phyloP scores from a whole-genome alignment of 345 rosid genomes.

The Punica granatum region DNA sequence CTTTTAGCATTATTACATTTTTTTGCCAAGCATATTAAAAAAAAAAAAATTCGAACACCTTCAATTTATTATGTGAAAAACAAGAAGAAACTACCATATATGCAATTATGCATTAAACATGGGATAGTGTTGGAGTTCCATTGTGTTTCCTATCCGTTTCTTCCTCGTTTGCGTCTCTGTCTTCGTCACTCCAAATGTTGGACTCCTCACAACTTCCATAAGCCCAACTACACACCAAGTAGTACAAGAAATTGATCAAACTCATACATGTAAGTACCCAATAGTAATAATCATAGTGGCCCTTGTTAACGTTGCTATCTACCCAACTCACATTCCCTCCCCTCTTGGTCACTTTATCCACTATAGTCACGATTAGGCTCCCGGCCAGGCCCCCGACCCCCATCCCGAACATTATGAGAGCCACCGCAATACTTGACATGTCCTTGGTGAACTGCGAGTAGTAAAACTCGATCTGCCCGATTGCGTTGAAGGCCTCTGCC shows the following conservation, averaged over 20 bases:
- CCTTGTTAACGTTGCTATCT: constrained; percentile 15
- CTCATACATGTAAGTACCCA: constrained; percentile 10
- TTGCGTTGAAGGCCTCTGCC: constrained; percentile 15
- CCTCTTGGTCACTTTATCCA: constrained; percentile 5
- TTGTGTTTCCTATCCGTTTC: neutral
- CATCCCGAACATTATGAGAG: constrained; percentile 9
- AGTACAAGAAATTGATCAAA: constrained; percentile 11
- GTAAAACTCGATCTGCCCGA: constrained; percentile 19
- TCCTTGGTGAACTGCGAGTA: constrained; percentile 20
- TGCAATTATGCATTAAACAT: neutral
- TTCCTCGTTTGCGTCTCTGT: neutral
- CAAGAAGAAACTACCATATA: neutral
- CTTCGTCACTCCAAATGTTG: constrained; percentile 6
- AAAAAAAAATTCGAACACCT: too few species aligned
- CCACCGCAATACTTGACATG: constrained; percentile 19
- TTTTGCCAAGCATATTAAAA: too few species aligned
- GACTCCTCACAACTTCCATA: constrained; percentile 15
- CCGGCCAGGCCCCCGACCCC: constrained; percentile 6
- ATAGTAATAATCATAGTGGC: constrained; percentile 16
- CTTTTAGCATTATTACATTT: too few species aligned
- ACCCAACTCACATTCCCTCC: constrained; percentile 21
- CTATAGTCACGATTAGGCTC: constrained; percentile 8
- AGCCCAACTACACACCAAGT: constrained; percentile 11
- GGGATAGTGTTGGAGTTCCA: neutral
- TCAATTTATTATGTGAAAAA: neutral